These are phyloP conservation scores for Oemleria cerasiformis DNA, from an alignment of 306 rosid species.

Conservation along the genomic window DNA sequence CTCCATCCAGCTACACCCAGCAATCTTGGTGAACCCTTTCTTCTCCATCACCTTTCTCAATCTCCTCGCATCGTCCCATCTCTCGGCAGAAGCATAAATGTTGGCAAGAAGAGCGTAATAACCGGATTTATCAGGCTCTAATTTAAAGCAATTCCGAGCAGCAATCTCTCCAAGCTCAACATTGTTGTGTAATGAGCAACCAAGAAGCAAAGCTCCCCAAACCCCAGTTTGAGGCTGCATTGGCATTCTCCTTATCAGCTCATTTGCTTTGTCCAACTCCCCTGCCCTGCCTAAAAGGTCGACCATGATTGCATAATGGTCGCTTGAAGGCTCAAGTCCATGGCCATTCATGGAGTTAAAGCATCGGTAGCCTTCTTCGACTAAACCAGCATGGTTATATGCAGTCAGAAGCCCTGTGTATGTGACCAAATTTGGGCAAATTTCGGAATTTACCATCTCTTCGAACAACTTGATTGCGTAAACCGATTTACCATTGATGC, in stretches of 20 bases:
- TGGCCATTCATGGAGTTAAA: slow-evolving; percentile 48
- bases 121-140: slow-evolving; percentile 50
- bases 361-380: slow-evolving; percentile 63
- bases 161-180: slow-evolving; percentile 62
- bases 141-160: slow-evolving; percentile 53
- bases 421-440: slow-evolving; percentile 55
- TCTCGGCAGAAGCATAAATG: slow-evolving; percentile 51
- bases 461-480: slow-evolving; percentile 56
- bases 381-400: slow-evolving; percentile 64
- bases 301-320: slow-evolving; percentile 67
- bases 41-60: slow-evolving; percentile 35
- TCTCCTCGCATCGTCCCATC: slow-evolving; percentile 56
- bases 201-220: slow-evolving; percentile 77
- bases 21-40: slow-evolving; percentile 40
- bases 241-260: slow-evolving; percentile 59
- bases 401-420: slow-evolving; percentile 67
- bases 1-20: slow-evolving; percentile 67
- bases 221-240: slow-evolving; percentile 53
- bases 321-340: slow-evolving; percentile 47
- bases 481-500: slow-evolving; percentile 55
- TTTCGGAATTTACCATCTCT: slow-evolving; percentile 49
- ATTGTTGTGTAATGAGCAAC: slow-evolving; percentile 50
- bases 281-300: slow-evolving; percentile 75
- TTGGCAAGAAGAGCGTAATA: slow-evolving; percentile 54
- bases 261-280: slow-evolving; percentile 50